A percentile compares a stretch with the other conserved stretches of the same genome.
Conservation (phyloP, 2,329 filamentous ascomycete genomes). For the Fusarium nelsonii region DNA sequence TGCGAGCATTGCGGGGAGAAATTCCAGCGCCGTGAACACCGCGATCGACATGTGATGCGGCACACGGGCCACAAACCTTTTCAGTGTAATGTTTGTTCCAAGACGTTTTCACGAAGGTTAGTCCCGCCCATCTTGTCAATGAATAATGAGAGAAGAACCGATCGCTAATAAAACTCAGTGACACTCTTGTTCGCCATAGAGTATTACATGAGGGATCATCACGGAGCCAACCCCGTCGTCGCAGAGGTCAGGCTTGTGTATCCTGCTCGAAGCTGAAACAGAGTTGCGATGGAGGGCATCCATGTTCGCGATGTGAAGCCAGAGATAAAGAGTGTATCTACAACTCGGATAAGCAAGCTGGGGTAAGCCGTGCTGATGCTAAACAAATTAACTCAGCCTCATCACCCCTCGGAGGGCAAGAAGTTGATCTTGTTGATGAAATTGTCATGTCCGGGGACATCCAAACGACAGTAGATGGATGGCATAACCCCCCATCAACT, state of each 20-base stretch:
- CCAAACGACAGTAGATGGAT: accelerated
- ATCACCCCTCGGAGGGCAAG: background rate
- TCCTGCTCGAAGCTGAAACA: background rate
- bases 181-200: background rate
- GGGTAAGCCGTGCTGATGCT: accelerated
- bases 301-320: accelerated
- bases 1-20: background rate
- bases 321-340: background rate
- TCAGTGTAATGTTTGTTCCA: background rate
- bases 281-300: background rate
- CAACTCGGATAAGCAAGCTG: accelerated
- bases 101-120: background rate
- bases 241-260: background rate
- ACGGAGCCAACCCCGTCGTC: background rate
- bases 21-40: background rate
- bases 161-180: accelerated
- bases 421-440: background rate
- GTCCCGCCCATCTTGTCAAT: background rate
- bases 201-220: background rate
- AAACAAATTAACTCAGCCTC: accelerated
- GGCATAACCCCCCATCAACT: background rate
- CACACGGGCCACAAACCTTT: slow-evolving; percentile 2
- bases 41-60: slow-evolving; percentile 6
- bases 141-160: no score
- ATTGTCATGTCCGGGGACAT: accelerated